phyloP scores from a whole-genome alignment of 2,329 filamentous ascomycete genomes.

The Exophiala xenobiotica region DNA sequence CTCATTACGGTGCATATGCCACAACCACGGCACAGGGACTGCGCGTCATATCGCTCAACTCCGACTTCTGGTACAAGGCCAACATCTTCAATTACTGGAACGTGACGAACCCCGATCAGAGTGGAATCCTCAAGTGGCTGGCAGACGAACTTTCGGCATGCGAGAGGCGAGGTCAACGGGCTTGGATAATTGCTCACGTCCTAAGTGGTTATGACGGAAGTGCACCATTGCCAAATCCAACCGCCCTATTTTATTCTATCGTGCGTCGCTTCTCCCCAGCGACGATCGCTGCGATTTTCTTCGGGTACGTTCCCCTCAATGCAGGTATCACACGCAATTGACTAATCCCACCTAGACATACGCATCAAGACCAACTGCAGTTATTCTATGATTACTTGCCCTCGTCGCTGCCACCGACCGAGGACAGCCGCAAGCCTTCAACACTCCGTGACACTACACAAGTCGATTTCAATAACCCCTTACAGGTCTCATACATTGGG shows the following conservation, averaged over 20 bases:
- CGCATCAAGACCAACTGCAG: conserved; percentile 33
- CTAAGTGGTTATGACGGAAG: conserved; percentile 30
- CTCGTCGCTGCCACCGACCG: conserved; percentile 13
- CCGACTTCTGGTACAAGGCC: conserved; percentile 33
- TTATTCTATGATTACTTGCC: conserved; percentile 34
- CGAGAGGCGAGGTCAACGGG: conserved; percentile 29
- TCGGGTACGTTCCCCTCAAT: conserved; percentile 13
- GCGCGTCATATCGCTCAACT: conserved; percentile 33
- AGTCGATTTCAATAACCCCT: conserved; percentile 30
- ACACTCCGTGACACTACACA: conserved; percentile 29
- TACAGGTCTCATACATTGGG: conserved; percentile 32
- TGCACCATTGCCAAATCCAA: conserved; percentile 29
- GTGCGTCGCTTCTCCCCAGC: conserved; percentile 29
- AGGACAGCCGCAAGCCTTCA: neutral
- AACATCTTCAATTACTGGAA: conserved; percentile 34
- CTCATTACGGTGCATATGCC: conserved; percentile 31
- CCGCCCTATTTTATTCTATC: conserved; percentile 32
- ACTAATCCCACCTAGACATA: conserved; percentile 22
- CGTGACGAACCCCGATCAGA: conserved; percentile 31
- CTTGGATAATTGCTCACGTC: conserved; percentile 34
- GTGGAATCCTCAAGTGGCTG: conserved; percentile 30
- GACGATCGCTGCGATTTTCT: conserved; percentile 29
- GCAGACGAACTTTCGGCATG: conserved; percentile 30
- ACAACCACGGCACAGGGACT: conserved; percentile 32
- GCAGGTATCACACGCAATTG: neutral